Base-by-base conservation (phyloP, 495 filamentous ascomycete species). In the Penicillium bovifimosum region DNA sequence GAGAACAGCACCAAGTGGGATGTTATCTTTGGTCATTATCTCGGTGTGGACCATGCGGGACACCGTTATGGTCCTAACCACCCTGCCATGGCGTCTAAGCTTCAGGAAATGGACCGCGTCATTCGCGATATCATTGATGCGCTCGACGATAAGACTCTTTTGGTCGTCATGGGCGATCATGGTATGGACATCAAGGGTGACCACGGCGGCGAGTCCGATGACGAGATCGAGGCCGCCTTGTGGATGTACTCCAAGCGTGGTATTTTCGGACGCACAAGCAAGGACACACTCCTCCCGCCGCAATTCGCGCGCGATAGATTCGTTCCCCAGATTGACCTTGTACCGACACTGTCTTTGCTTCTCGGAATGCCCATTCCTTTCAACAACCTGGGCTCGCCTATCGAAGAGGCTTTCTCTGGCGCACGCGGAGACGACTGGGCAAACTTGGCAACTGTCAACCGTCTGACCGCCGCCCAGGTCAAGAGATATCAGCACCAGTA, bases 141-240 rank as follows among this genome's bases (percentile, higher is more conserved):
- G 8, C 67, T 97, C 10, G 92, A 96, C 59, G 87, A 96, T 36
- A 70, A 87, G 29, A 97, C 93, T 2, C 71, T 98, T 26, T 73
- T 98, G 41, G 85, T 98, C 13, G 88, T 97, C 13, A 96, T 98
- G 89, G 93, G 93, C 9, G 93, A 98, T 66, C 93, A 98, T 67
- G 93, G 93, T 8, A 98, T 98, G 93, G 93, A 98, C 69, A 74
- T 78, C 20, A 98, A 98, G 71, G 93, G 93, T 6, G 93, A 98
- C 61, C 93, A 98, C 61, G 93, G 93, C 36, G 93, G 93, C 39
- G 93, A 98, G 70, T 96, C 91, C 10, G 86, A 95, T 60, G 90
- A 95, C 38, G 93, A 98, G 62, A 80, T 98, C 26, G 82, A 97
- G 68, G 91, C 93, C 52, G 93, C 95, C 2, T 64, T 98, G 43